Percentiles rank a stretch among this genome's conserved stretches.
phyloP scores from a whole-genome alignment of 306 rosid genomes.

The Castanea crenata region DNA sequence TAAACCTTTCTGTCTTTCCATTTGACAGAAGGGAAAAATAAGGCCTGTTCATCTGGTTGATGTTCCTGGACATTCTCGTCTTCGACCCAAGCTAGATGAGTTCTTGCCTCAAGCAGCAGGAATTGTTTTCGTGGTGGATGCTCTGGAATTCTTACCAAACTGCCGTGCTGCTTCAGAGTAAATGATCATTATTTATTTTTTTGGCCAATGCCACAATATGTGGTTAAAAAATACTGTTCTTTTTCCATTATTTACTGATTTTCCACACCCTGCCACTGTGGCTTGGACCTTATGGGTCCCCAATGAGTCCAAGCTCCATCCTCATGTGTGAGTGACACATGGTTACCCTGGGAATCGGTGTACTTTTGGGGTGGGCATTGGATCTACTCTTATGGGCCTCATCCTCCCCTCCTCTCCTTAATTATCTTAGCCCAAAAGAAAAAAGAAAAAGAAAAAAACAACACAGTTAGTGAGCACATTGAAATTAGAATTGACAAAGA shows the following conservation, averaged over 20 bases:
- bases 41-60: slow-evolving; percentile 83
- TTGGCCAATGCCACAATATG: neutral
- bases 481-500: neutral
- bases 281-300: neutral
- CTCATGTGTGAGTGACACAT: neutral
- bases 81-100: slow-evolving; percentile 83
- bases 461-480: neutral
- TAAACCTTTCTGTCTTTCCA: slow-evolving; percentile 9
- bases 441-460: too few species aligned
- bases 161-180: slow-evolving; percentile 92
- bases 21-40: slow-evolving; percentile 63
- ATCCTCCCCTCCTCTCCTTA: too few species aligned
- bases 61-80: slow-evolving; percentile 97
- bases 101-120: slow-evolving; percentile 86
- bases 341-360: too few species aligned
- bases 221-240: neutral
- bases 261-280: neutral
- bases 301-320: neutral
- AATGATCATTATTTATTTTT: slow-evolving; percentile 5
- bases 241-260: neutral
- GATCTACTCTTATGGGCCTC: too few species aligned
- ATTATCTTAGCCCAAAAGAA: too few species aligned
- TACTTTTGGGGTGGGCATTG: too few species aligned
- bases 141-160: slow-evolving; percentile 81
- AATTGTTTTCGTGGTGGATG: slow-evolving; percentile 79